Evolutionary conservation across 2,329 filamentous ascomycete species (phyloP).

Genomic region (Paraphoma chrysanthemicola): DNA sequence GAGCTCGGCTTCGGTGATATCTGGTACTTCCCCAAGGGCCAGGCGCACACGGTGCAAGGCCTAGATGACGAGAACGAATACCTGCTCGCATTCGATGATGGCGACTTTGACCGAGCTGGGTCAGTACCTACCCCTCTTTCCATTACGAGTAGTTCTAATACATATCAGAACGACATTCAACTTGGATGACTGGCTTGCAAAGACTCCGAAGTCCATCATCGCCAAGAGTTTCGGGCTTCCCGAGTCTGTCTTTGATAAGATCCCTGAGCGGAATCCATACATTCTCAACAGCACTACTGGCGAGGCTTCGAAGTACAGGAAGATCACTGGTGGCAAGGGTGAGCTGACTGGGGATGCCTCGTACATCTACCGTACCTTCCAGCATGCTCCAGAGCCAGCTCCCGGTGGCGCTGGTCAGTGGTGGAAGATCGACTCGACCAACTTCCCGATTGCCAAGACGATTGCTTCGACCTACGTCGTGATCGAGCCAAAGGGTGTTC

Average conservation of each 20-base stretch:
- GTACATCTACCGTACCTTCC: slow-evolving; percentile 66
- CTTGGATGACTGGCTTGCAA: slow-evolving; percentile 73
- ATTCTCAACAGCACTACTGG: slow-evolving; percentile 63
- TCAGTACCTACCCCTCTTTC: slow-evolving; percentile 38
- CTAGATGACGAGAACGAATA: slow-evolving; percentile 72
- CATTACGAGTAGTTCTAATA: background rate
- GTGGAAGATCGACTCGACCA: slow-evolving; percentile 70
- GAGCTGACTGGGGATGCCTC: slow-evolving; percentile 64
- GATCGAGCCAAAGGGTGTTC: slow-evolving; percentile 67
- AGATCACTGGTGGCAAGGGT: slow-evolving; percentile 57
- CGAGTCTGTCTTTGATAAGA: slow-evolving; percentile 63
- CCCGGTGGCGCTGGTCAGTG: slow-evolving; percentile 69
- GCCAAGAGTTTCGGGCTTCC: slow-evolving; percentile 74
- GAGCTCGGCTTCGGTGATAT: slow-evolving; percentile 68
- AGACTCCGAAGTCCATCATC: slow-evolving; percentile 68
- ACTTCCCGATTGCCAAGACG: slow-evolving; percentile 71
- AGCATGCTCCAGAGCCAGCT: slow-evolving; percentile 63
- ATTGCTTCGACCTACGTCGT: slow-evolving; percentile 70
- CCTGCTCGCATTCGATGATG: slow-evolving; percentile 70
- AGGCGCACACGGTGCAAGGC: slow-evolving; percentile 69
- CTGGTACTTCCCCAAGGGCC: slow-evolving; percentile 73
- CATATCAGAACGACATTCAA: slow-evolving; percentile 69
- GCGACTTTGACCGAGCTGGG: slow-evolving; percentile 69
- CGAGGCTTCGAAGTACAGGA: slow-evolving; percentile 49
- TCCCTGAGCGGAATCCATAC: slow-evolving; percentile 66